Percentiles rank a stretch among this genome's conserved stretches.
These are phyloP conservation scores for Sapria himalayana DNA, from an alignment of 345 rosid genomes.

Conservation along the genomic window DNA sequence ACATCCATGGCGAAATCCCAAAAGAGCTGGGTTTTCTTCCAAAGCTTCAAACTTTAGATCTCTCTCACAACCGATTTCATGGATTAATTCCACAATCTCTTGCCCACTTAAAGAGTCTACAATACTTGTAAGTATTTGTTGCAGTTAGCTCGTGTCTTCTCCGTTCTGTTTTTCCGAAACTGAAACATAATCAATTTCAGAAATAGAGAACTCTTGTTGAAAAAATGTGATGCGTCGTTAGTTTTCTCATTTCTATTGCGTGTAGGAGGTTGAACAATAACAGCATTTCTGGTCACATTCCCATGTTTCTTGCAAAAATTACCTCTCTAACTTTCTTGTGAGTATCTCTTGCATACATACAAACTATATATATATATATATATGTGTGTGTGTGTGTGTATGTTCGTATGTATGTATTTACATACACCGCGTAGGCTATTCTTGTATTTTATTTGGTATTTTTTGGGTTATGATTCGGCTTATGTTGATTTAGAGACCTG, in stretches of 20 bases:
- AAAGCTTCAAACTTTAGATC: slow-evolving; percentile 62
- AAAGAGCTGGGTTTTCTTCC: slow-evolving; percentile 43
- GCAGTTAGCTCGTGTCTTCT: not conserved
- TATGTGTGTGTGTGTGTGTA: too few relatives aligned
- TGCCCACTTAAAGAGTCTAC: slow-evolving; percentile 35
- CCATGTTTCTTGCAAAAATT: slow-evolving; percentile 47
- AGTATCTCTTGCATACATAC: too few relatives aligned
- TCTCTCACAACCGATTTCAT: slow-evolving; percentile 55
- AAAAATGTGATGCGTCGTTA: too few relatives aligned
- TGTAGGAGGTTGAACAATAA: slow-evolving; percentile 87
- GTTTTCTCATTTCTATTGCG: too few relatives aligned
- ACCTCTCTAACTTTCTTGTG: slow-evolving; percentile 72
- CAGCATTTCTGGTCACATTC: slow-evolving; percentile 66
- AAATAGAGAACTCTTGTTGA: too few relatives aligned
- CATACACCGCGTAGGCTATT: too few relatives aligned
- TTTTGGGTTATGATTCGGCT: slow-evolving; percentile 2
- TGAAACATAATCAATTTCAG: too few relatives aligned
- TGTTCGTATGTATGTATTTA: too few relatives aligned
- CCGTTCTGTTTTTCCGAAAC: slow-evolving; percentile 11
- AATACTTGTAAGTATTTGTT: slow-evolving; percentile 42
- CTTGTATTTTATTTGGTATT: too few relatives aligned
- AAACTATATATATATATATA: too few relatives aligned
- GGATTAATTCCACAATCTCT: slow-evolving; percentile 37
- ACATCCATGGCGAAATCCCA: slow-evolving; percentile 69
- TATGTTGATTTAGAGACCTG: slow-evolving; percentile 47